These are phyloP conservation scores for Harringtonia lauricola DNA, from an alignment of 2,329 filamentous ascomycete species.

Conservation along the genomic window DNA sequence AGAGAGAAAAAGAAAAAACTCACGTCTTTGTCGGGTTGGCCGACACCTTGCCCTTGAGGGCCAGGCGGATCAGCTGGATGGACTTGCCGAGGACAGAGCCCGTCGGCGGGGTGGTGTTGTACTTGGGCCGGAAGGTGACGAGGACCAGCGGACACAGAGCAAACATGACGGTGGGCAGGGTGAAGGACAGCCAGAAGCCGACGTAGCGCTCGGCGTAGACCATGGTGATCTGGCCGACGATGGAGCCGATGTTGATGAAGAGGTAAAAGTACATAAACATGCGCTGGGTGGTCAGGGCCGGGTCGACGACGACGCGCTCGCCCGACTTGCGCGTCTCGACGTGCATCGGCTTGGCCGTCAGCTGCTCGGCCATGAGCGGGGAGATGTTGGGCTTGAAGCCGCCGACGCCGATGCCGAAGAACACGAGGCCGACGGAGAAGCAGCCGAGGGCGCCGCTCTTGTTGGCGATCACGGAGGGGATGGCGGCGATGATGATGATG, in stretches of 20 bases:
- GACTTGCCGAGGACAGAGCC: slow-evolving; percentile 61
- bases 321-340: slow-evolving; percentile 41
- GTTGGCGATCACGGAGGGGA: slow-evolving; percentile 50
- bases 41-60: slow-evolving; percentile 60
- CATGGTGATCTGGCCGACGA: slow-evolving; percentile 53
- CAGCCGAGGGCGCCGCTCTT: slow-evolving; percentile 47
- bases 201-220: slow-evolving; percentile 64
- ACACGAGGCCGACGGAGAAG: slow-evolving; percentile 54
- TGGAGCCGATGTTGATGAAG: slow-evolving; percentile 60
- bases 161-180: slow-evolving; percentile 57
- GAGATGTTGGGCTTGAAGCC: slow-evolving; percentile 75
- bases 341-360: slow-evolving; percentile 41
- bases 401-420: slow-evolving; percentile 53
- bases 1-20: not conserved
- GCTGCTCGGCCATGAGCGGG: slow-evolving; percentile 59
- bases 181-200: slow-evolving; percentile 61
- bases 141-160: slow-evolving; percentile 52
- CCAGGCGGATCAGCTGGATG: slow-evolving; percentile 46
- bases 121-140: slow-evolving; percentile 44
- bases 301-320: slow-evolving; percentile 59
- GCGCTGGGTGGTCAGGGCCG: slow-evolving; percentile 53
- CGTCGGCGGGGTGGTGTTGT: slow-evolving; percentile 45
- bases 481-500: slow-evolving; percentile 53
- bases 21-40: slow-evolving; percentile 50
- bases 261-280: slow-evolving; percentile 56